These are phyloP conservation scores for Aspergillus novoparasiticus DNA, from an alignment of 2,329 filamentous ascomycete species.

Conservation along the genomic window DNA sequence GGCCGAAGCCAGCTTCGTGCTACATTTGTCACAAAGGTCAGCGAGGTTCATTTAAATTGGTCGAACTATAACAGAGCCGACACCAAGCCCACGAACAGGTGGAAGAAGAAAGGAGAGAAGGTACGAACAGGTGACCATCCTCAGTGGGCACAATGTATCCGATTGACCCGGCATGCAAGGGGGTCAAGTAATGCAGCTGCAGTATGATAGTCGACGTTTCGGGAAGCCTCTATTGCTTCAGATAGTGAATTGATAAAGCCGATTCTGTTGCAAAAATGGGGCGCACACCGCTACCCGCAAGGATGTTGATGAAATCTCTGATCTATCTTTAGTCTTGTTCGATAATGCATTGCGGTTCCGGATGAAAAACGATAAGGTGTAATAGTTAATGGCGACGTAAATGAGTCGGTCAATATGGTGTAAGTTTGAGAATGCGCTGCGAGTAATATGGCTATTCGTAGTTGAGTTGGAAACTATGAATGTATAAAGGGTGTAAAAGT, in stretches of 20 bases:
- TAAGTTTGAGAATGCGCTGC: neutral
- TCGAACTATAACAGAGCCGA: neutral
- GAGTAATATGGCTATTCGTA: neutral
- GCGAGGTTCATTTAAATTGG: neutral
- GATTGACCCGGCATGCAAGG: neutral
- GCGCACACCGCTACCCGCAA: constrained; percentile 25
- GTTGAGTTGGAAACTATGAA: neutral
- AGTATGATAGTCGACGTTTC: neutral
- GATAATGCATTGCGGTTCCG: constrained; percentile 16
- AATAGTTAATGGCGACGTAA: neutral
- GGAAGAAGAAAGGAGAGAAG: neutral
- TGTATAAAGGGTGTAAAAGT: neutral
- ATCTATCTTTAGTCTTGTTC: constrained; percentile 16
- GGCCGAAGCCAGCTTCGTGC: constrained; percentile 24
- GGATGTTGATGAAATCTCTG: constrained; percentile 17
- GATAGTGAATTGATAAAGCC: constrained; percentile 1
- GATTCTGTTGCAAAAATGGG: neutral
- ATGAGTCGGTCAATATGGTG: neutral
- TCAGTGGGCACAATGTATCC: neutral
- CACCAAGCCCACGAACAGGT: neutral
- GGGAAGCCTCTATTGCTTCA: constrained; percentile 7
- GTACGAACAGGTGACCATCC: neutral
- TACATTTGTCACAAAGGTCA: constrained; percentile 9
- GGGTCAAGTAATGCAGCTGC: neutral
- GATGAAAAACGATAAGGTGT: neutral